These are phyloP conservation scores for Achaetomiella virescens DNA, from an alignment of 495 filamentous ascomycete genomes.

Conservation along the genomic window DNA sequence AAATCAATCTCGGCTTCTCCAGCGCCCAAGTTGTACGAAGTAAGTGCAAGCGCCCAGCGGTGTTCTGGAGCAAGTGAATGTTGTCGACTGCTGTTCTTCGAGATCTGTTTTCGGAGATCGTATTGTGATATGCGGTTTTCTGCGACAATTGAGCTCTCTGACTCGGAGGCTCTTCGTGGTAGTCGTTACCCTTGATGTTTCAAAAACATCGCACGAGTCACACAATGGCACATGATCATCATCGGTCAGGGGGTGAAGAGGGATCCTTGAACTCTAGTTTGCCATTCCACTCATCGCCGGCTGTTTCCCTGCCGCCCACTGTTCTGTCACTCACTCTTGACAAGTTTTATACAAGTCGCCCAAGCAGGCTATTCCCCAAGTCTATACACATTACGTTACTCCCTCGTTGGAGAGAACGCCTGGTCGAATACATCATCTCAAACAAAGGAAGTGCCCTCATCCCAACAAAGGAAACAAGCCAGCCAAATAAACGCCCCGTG, in stretches of 20 bases:
- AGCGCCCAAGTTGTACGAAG: too few species aligned
- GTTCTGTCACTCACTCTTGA: neutral
- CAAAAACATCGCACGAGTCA: neutral
- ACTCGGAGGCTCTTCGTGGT: too few species aligned
- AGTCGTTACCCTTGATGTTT: too few species aligned
- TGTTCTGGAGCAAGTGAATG: too few species aligned
- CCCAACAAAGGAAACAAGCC: constrained; percentile 1
- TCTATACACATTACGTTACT: constrained; percentile 11
- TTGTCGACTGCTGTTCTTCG: too few species aligned
- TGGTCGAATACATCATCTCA: constrained; percentile 11
- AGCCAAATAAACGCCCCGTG: neutral
- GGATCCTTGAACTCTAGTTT: neutral
- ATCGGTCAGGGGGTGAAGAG: neutral
- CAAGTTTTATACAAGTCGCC: neutral
- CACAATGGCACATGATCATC: neutral
- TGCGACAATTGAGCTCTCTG: too few species aligned
- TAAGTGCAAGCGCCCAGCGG: too few species aligned
- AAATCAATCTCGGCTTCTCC: too few species aligned
- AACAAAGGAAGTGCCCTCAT: neutral
- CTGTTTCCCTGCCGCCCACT: neutral
- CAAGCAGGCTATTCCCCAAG: too few species aligned
- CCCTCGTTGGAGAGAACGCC: neutral
- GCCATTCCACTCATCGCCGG: neutral
- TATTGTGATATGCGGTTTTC: too few species aligned
- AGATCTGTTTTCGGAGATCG: too few species aligned